Evolutionary conservation across 495 filamentous ascomycete species (phyloP), one percentile per base, ranked within the genome.

Genomic region (Podospora bellae-mahoneyi): DNA sequence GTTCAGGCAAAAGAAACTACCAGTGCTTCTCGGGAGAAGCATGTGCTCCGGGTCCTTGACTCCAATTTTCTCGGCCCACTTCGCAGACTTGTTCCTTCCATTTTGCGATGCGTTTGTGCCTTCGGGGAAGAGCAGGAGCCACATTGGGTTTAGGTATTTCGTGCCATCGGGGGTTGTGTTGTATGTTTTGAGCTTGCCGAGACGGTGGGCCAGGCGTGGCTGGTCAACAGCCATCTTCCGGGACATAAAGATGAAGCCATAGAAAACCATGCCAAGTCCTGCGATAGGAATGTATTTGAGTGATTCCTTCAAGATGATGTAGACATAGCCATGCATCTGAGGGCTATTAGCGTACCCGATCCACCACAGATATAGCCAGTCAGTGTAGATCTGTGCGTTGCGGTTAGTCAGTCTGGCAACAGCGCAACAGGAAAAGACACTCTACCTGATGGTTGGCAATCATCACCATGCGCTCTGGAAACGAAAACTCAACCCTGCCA

Each of bases 291-390:
- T 87, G 60, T 85, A 88, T 75, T 91, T 92, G 65, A 95, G 81
- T 4, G 88, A 91, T 78, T 95, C 91, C 74, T 94, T 94, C 16
- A 94, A 78, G 72, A 95, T 92, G 69, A 95, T 94, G 77, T 89
- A 94, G 66, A 95, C 79, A 65, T 91, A 89, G n/a, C 92, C 92
- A 68, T 93, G 91, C 84, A 90, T 89, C 56, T 82, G 78, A 27
- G 88, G 85, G 1, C 68, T 71, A 71, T 85, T 85, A 27, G 91
- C 88, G 70, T 94, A 95, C 26, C 89, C 89, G 19, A 90, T 86
- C 91, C 92, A 95, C 92, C 92, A 95, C 15, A 95, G 82, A 74
- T 95, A 95, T 13, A 94, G 77, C 92, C 92, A 95, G 78, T 95
- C 92, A 5, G 92, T 92, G 72, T 95, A 95, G 62, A 95, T 85